phyloP scores from a whole-genome alignment of 1,284 basidiomycete species.

The Heterobasidion occidentale region DNA sequence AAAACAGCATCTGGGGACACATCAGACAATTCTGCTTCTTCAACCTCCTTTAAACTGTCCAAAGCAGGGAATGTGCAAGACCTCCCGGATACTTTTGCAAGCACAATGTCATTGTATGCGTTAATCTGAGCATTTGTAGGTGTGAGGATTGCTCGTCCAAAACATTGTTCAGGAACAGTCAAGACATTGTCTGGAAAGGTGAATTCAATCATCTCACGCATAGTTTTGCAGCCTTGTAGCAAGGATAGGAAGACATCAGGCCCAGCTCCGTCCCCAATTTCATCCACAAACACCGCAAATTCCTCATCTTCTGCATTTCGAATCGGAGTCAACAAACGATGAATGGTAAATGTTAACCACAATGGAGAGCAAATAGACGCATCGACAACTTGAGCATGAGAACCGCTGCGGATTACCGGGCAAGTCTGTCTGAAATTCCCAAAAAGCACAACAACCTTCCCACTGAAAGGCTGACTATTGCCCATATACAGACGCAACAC shows the following conservation, averaged over 20 bases:
- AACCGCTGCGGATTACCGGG: slow-evolving; percentile 25
- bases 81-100: slow-evolving; percentile 14
- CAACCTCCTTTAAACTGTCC: slow-evolving; percentile 22
- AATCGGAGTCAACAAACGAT: slow-evolving; percentile 24
- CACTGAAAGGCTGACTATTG: slow-evolving; percentile 23
- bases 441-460: slow-evolving; percentile 25
- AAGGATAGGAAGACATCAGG: slow-evolving; percentile 19
- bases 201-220: slow-evolving; percentile 25
- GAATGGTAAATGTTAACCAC: slow-evolving; percentile 21
- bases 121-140: slow-evolving; percentile 30
- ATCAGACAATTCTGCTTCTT: slow-evolving; percentile 13
- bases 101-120: slow-evolving; percentile 24
- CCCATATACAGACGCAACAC: slow-evolving; percentile 6
- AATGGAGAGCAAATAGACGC: slow-evolving; percentile 29
- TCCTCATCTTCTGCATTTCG: slow-evolving; percentile 27
- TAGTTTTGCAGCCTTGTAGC: slow-evolving; percentile 3
- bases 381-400: slow-evolving; percentile 19
- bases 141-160: slow-evolving; percentile 26
- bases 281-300: slow-evolving; percentile 28
- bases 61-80: slow-evolving; percentile 19
- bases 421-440: slow-evolving; percentile 33
- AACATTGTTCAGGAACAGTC: slow-evolving; percentile 17
- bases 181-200: slow-evolving; percentile 25
- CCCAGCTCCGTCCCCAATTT: slow-evolving; percentile 28
- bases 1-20: slow-evolving; percentile 14